Evolutionary conservation across 139 green algal species (phyloP), one percentile per base, ranked within the genome.

Genomic region (Chlorella sp.): DNA sequence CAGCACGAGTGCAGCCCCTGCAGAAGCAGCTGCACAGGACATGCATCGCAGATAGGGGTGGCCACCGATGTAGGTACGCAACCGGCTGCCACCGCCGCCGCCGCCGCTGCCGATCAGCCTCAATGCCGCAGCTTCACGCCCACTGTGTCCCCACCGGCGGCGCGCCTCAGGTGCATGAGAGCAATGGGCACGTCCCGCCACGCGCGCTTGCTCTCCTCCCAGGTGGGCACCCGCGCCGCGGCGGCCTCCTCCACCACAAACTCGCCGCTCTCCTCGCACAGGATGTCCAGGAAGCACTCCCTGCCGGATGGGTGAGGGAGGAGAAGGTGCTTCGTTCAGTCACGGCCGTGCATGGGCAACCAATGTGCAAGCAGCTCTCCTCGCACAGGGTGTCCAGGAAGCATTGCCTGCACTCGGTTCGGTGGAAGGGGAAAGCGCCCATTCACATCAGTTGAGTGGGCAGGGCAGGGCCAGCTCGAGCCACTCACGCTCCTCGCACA

Each of bases 341-440:
- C n/a, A n/a, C n/a, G n/a, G n/a, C n/a, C n/a, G n/a, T n/a, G n/a
- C n/a, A n/a, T n/a, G n/a, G n/a, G n/a, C n/a, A n/a, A n/a, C n/a
- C n/a, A n/a, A n/a, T n/a, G n/a, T n/a, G n/a, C n/a, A n/a, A n/a
- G 57, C 62, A 55, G 56, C 68, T 68, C 60, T 87, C 83, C 36
- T 86, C 81, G 56, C 69, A 81, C n/a, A 89, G 62, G 18, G 87
- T 80, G 30, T 87, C 86, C 55, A 90, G 70, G 63, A 90, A 90
- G 70, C 74, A 86, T 65, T 88, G 62, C 34, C 86, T 85, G 80
- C 28, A n/a, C n/a, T n/a, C 4, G 21, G n/a, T n/a, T n/a, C n/a
- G n/a, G n/a, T n/a, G n/a, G n/a, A n/a, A n/a, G n/a, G n/a, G n/a
- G n/a, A n/a, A n/a, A n/a, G n/a, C n/a, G n/a, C n/a, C n/a, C n/a